These are phyloP conservation scores for Ogataea glucozyma DNA, from an alignment of 805 yeast genomes.

Conservation along the genomic window DNA sequence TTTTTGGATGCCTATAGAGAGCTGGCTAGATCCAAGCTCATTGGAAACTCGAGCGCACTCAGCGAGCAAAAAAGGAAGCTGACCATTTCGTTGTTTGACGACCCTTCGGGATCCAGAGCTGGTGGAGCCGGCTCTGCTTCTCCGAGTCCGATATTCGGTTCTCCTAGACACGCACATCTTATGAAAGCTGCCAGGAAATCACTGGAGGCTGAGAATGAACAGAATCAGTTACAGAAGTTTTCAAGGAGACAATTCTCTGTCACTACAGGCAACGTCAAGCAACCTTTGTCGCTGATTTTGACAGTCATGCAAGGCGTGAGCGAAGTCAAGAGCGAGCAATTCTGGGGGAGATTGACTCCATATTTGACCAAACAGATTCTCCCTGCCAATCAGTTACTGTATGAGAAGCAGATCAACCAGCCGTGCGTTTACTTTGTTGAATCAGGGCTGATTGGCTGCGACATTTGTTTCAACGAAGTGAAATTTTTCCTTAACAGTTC, in stretches of 20 bases:
- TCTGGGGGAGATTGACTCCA: slow-evolving; percentile 67
- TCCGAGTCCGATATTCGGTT: slow-evolving; percentile 36
- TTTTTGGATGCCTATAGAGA: slow-evolving; percentile 65
- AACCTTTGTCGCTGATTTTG: slow-evolving; percentile 64
- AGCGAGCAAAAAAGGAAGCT: slow-evolving; percentile 17
- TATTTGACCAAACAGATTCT: slow-evolving; percentile 45
- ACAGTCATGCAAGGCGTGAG: slow-evolving; percentile 66
- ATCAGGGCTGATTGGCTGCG: slow-evolving; percentile 54
- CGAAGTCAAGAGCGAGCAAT: slow-evolving; percentile 41
- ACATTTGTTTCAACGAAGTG: slow-evolving; percentile 41
- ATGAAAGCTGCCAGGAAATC: slow-evolving; percentile 51
- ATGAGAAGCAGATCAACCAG: slow-evolving; percentile 44
- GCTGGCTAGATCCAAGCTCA: slow-evolving; percentile 11
- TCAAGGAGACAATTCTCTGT: slow-evolving; percentile 17
- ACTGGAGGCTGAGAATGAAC: slow-evolving; percentile 36
- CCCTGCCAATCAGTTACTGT: slow-evolving; percentile 42
- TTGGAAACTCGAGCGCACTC: not conserved
- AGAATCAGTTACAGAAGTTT: slow-evolving; percentile 28
- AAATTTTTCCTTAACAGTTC: slow-evolving; percentile 31
- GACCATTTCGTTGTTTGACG: slow-evolving; percentile 22
- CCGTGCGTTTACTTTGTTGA: slow-evolving; percentile 57
- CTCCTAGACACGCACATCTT: slow-evolving; percentile 56
- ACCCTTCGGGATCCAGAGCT: slow-evolving; percentile 1
- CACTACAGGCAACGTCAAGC: slow-evolving; percentile 13
- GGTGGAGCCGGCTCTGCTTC: not conserved